phyloP scores from a whole-genome alignment of 768 basidiomycete species.

The Pisolithus orientalis region DNA sequence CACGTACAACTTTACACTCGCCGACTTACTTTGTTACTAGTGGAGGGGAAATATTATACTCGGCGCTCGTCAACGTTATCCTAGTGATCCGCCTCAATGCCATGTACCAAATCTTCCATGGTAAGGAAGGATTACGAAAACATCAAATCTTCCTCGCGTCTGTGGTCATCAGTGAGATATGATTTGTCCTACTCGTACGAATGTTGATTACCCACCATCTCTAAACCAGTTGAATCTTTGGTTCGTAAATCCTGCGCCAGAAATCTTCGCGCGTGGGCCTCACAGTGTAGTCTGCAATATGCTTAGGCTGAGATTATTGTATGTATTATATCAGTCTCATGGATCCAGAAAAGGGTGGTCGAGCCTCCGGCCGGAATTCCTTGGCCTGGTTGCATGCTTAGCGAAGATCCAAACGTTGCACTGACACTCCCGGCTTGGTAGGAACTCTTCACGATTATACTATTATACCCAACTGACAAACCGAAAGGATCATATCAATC shows the following conservation, averaged over 20 bases:
- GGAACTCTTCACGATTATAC: not conserved
- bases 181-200: not conserved
- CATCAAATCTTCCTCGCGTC: constrained; percentile 1
- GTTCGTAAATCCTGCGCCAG: constrained; percentile 3
- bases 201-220: not conserved
- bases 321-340: constrained; percentile 11
- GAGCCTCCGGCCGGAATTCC: constrained; percentile 11
- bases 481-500: constrained; percentile 11
- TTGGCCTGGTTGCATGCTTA: constrained; percentile 12
- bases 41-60: constrained; percentile 13
- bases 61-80: constrained; percentile 16
- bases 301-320: constrained; percentile 13
- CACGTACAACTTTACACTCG: not conserved
- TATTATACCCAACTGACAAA: constrained; percentile 1
- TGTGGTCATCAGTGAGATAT: constrained; percentile 12
- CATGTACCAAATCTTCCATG: constrained; percentile 2
- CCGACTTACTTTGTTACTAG: constrained; percentile 1
- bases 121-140: not conserved
- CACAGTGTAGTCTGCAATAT: too few species aligned
- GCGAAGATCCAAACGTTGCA: constrained; percentile 5
- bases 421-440: constrained; percentile 19
- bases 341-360: constrained; percentile 4
- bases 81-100: constrained; percentile 17
- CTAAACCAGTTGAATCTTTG: constrained; percentile 13
- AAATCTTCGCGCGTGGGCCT: too few species aligned